A percentile compares a stretch with the other conserved stretches of the same genome.
Conservation (phyloP, 139 green algal species). For the Chlamydomonas incerta region DNA sequence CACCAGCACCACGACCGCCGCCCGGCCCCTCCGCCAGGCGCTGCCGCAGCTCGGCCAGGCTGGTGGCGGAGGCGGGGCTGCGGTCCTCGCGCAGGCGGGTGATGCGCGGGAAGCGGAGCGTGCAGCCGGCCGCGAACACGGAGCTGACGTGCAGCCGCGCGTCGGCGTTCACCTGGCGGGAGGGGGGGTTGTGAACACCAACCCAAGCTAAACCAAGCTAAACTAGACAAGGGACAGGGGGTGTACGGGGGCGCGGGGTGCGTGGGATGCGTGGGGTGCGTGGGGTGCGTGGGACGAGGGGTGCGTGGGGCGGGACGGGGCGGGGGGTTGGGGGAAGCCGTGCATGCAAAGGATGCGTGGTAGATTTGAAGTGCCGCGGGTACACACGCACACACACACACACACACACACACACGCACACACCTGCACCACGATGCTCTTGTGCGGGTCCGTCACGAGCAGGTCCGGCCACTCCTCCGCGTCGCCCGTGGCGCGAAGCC, state of each 20-base stretch:
- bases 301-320: no score
- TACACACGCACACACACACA: background rate
- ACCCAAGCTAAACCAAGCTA: no score
- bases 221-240: no score
- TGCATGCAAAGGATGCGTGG: no score
- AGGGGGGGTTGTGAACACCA: background rate
- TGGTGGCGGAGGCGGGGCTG: background rate
- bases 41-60: background rate
- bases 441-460: conserved; percentile 73
- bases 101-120: conserved; percentile 78
- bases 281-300: no score
- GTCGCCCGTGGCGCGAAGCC: conserved; percentile 44
- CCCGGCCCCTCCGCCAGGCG: background rate
- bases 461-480: conserved; percentile 72
- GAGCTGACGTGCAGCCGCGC: conserved; percentile 66
- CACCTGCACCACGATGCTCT: conserved; percentile 74
- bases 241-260: no score
- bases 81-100: conserved; percentile 7
- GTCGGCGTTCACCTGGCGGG: conserved; percentile 73
- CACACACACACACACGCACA: background rate
- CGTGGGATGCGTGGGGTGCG: no score
- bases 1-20: background rate
- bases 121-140: conserved; percentile 62
- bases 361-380: no score
- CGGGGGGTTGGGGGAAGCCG: no score